Evolutionary conservation across 140 eudicot species (phyloP).

Genomic region (Cichorium intybus): DNA sequence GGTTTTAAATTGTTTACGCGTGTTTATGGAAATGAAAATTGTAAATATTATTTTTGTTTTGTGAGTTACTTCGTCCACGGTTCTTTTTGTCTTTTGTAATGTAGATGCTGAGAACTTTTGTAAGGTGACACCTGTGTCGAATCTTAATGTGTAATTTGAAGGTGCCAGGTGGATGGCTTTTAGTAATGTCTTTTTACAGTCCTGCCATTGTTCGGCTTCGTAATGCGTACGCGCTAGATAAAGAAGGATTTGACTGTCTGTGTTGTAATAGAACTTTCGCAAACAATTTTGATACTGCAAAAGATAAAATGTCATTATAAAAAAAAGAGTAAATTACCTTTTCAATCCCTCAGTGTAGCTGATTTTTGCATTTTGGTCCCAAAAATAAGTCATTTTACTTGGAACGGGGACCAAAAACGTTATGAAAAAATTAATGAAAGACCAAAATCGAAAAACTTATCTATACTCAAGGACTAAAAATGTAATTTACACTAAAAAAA

Average conservation of each 20-base stretch:
- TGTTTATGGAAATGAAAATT: background rate
- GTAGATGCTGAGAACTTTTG: conserved; percentile 97
- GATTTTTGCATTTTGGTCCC: no score
- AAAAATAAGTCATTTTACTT: no score
- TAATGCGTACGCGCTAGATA: conserved; percentile 94
- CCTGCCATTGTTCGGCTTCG: conserved; percentile 99
- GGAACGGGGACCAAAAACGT: no score
- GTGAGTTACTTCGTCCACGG: conserved; percentile 77
- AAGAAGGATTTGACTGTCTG: conserved; percentile 88
- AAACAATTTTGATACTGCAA: conserved; percentile 92
- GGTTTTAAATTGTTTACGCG: background rate
- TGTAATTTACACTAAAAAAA: no score
- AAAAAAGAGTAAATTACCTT: no score
- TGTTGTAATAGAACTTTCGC: conserved; percentile 80
- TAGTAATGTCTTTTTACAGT: conserved; percentile 80
- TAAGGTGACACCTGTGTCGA: conserved; percentile 84
- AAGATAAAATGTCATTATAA: background rate
- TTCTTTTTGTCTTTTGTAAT: conserved; percentile 76
- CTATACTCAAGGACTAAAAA: no score
- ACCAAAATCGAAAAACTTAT: no score
- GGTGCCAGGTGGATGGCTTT: conserved; percentile 97
- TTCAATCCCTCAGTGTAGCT: no score
- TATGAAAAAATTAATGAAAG: no score
- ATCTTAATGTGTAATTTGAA: conserved; percentile 87
- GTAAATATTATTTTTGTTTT: background rate